Conservation (phyloP, 495 filamentous ascomycete species). For the Gamarada debralockiae region DNA sequence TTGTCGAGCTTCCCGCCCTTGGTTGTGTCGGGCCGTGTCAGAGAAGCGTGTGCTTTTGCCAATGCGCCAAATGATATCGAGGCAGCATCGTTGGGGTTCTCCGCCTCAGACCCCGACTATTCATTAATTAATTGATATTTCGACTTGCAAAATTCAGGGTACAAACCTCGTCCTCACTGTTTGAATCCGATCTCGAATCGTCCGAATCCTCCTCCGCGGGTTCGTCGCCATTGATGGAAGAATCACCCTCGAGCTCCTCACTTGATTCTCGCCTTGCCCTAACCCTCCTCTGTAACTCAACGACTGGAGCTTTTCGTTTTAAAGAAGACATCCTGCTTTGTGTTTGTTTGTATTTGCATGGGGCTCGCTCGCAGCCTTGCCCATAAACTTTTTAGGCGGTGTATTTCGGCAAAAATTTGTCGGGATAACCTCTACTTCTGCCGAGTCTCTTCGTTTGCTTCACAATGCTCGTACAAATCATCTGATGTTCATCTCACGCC, state of each 20-base stretch:
- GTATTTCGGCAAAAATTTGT: no score
- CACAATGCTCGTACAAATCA: no score
- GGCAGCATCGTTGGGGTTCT: conserved; percentile 34
- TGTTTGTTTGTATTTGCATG: no score
- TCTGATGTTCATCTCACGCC: background rate
- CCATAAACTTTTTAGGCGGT: no score
- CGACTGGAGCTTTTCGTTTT: conserved; percentile 21
- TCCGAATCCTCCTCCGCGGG: conserved; percentile 17
- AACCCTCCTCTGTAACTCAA: conserved; percentile 54
- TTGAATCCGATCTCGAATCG: background rate
- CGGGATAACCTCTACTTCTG: no score
- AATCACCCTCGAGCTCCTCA: conserved; percentile 47
- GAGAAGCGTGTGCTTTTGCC: conserved; percentile 73
- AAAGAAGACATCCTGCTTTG: conserved; percentile 32
- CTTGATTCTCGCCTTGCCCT: conserved; percentile 50
- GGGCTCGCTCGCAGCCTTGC: no score
- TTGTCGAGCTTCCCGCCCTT: conserved; percentile 10
- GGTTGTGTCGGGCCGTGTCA: conserved; percentile 34
- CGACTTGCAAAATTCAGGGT: background rate
- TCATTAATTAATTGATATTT: background rate
- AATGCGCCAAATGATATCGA: conserved; percentile 82
- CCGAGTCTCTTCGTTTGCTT: no score
- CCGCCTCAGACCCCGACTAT: conserved; percentile 21
- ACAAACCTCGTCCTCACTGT: conserved; percentile 10
- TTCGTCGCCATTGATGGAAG: conserved; percentile 23